These are phyloP conservation scores for Kuraishia floccosa DNA, from an alignment of 805 yeast genomes.

Conservation along the genomic window DNA sequence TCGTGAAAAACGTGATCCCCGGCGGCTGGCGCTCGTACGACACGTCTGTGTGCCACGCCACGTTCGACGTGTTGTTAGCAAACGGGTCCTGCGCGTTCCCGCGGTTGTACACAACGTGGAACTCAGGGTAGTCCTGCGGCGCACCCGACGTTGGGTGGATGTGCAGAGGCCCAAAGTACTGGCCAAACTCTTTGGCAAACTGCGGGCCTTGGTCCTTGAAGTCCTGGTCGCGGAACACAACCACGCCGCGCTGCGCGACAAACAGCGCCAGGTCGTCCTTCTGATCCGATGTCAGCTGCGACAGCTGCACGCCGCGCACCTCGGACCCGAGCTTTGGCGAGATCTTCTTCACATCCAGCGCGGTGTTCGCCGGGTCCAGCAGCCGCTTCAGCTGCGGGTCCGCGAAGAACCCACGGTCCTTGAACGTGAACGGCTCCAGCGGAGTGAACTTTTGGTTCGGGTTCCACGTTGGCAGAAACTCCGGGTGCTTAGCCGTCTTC, in stretches of 20 bases:
- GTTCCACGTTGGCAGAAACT: slow-evolving; percentile 64
- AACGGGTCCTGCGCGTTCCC: slow-evolving; percentile 19
- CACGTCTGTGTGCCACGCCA: slow-evolving; percentile 37
- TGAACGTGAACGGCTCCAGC: slow-evolving; percentile 40
- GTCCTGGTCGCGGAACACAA: slow-evolving; percentile 34
- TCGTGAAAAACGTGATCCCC: slow-evolving; percentile 33
- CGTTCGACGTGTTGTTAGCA: slow-evolving; percentile 20
- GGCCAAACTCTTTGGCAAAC: slow-evolving; percentile 30
- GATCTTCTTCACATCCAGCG: slow-evolving; percentile 9
- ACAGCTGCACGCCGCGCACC: slow-evolving; percentile 27
- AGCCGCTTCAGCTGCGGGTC: slow-evolving; percentile 43
- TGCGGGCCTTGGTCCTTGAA: slow-evolving; percentile 24
- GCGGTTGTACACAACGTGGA: slow-evolving; percentile 27
- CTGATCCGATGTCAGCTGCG: slow-evolving; percentile 24
- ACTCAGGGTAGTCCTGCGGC: slow-evolving; percentile 28
- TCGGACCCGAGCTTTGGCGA: slow-evolving; percentile 35
- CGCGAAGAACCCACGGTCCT: slow-evolving; percentile 57
- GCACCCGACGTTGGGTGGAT: slow-evolving; percentile 39
- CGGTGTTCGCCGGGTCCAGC: slow-evolving; percentile 15
- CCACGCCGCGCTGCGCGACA: slow-evolving; percentile 36
- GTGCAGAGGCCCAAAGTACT: slow-evolving; percentile 33
- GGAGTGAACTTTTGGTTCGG: slow-evolving; percentile 39
- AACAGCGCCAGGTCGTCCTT: slow-evolving; percentile 36
- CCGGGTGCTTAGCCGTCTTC: slow-evolving; percentile 29
- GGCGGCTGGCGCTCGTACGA: slow-evolving; percentile 63